Percentiles rank a stretch among this genome's conserved stretches.
These are phyloP conservation scores for Exutisphaerella laricina DNA, from an alignment of 2,329 filamentous ascomycete species.

Conservation along the genomic window DNA sequence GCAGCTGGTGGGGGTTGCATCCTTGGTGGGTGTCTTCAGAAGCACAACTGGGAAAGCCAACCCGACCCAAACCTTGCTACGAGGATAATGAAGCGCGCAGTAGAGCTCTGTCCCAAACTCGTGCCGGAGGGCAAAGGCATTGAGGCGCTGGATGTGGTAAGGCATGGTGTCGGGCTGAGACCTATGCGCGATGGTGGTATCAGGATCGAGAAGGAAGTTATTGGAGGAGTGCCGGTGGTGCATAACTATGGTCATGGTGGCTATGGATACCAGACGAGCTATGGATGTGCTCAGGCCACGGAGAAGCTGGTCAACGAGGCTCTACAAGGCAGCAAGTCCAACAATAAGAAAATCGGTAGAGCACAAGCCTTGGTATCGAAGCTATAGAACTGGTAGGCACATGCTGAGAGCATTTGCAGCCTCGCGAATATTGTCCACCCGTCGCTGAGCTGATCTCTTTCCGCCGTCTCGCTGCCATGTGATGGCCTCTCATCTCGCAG, in stretches of 20 bases:
- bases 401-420: too few species aligned
- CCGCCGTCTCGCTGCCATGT: too few species aligned
- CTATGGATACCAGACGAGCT: slow-evolving; percentile 60
- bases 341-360: background rate
- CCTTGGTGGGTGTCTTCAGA: slow-evolving; percentile 78
- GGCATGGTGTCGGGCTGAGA: slow-evolving; percentile 76
- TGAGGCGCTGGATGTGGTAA: slow-evolving; percentile 66
- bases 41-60: slow-evolving; percentile 70
- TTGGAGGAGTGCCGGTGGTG: slow-evolving; percentile 62
- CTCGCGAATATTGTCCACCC: too few species aligned
- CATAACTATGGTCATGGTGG: slow-evolving; percentile 78
- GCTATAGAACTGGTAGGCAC: too few species aligned
- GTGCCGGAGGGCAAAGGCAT: slow-evolving; percentile 59
- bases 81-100: slow-evolving; percentile 76
- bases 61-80: slow-evolving; percentile 73
- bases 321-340: slow-evolving; percentile 11
- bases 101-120: slow-evolving; percentile 60
- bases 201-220: slow-evolving; percentile 66
- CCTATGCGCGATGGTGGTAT: slow-evolving; percentile 69
- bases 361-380: slow-evolving; percentile 1
- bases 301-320: slow-evolving; percentile 37
- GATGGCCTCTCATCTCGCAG: too few species aligned
- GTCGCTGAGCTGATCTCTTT: too few species aligned
- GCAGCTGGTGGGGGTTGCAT: slow-evolving; percentile 76
- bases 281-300: slow-evolving; percentile 39